A percentile compares a stretch with the other conserved stretches of the same genome.
Conservation (phyloP, 441 rosid genomes). For the Gossypium laxum region DNA sequence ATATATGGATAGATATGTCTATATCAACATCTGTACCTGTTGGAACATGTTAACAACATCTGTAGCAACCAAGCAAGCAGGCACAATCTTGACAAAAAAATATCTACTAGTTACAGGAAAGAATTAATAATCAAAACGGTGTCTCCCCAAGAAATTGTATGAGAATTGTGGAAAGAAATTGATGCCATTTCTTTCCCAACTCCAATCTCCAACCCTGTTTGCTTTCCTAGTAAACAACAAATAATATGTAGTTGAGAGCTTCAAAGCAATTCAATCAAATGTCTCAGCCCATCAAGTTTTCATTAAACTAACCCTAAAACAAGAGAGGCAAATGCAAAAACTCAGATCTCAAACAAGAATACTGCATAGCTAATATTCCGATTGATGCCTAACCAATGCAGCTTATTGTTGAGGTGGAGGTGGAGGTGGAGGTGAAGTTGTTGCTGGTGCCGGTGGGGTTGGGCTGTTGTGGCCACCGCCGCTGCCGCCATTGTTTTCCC, state of each 20-base stretch:
- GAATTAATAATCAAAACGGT: not conserved
- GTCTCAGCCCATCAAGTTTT: not conserved
- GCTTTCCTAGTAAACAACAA: not conserved
- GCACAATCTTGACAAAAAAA: not conserved
- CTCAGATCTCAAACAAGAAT: not conserved
- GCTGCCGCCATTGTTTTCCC: conserved; percentile 31
- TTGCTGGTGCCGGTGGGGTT: conserved; percentile 15
- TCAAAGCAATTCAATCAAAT: not conserved
- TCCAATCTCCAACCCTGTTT: not conserved
- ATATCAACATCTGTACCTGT: not conserved
- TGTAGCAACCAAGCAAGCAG: not conserved
- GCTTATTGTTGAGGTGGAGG: not conserved
- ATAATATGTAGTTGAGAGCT: not conserved
- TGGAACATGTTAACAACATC: too few relatives aligned
- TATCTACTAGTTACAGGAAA: not conserved
- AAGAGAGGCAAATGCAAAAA: not conserved
- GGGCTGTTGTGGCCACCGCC: conserved; percentile 14
- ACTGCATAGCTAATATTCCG: not conserved
- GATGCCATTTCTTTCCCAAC: not conserved
- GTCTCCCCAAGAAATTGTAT: not conserved
- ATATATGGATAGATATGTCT: too few relatives aligned
- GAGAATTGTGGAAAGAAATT: not conserved
- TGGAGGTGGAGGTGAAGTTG: conserved; percentile 11
- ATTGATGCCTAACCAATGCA: not conserved
- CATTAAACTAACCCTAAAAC: not conserved